Base-by-base conservation (phyloP, 2,329 filamentous ascomycete species). In the Arthrobotrys sinensis region DNA sequence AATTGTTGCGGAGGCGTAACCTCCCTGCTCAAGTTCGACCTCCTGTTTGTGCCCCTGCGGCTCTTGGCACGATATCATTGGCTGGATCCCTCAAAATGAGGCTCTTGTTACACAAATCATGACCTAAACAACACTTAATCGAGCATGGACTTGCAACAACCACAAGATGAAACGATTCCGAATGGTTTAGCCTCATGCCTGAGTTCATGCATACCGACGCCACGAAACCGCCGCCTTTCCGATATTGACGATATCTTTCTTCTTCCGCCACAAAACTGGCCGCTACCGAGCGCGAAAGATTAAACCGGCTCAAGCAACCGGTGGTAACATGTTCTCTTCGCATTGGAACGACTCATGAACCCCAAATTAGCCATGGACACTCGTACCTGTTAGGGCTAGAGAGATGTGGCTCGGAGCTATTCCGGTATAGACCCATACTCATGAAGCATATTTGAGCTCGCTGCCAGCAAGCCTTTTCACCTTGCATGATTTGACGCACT, bases 121-220 rank as follows among this genome's bases (percentile, higher is more conserved):
- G 16, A 14, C 11, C 55, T 2, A n/a, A n/a, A 19, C 55, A 43
- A 60, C 55, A 60, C 55, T 60, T 43, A 28, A 28, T 60, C 10
- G 32, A 57, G 52, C 14, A 21, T 57, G 32, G 52, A 19, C 36
- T 60, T 60, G 36, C 55, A 60, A 60, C 55, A 43, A 8, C 7
- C 12, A 16, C 12, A 43, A n/a, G 36, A 24, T 60, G 55, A 60
- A 60, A 60, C 36, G 19, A 43, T 24, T 60, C 36, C 36, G 36
- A 60, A 60, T n/a, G 16, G 55, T 57, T 57, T 57, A 38, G 55
- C 19, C 36, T n/a, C 55, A 24, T 14, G 36, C 55, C 52, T 21
- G 32, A 5, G 2, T 57, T 57, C 21, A 57, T 57, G 52, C 52
- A 21, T 21, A 4, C 32, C 14, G 34, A 57, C 52, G 32, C 32